phyloP scores from a whole-genome alignment of 2,329 filamentous ascomycete genomes.

The Fusarium palustre region DNA sequence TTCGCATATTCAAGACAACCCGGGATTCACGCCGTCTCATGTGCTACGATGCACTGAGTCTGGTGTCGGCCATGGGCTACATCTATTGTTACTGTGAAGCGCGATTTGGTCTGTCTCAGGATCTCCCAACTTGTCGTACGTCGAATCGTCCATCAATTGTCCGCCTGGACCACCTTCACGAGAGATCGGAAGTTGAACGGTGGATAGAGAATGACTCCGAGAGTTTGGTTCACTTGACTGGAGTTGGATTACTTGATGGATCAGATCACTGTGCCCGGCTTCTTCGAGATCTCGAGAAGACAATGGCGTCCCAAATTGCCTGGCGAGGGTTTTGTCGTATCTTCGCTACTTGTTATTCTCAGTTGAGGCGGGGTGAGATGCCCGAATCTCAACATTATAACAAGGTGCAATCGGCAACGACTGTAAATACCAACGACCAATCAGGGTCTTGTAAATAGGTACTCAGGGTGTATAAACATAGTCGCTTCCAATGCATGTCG shows the following conservation, averaged over 20 bases:
- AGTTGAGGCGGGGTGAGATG: background rate
- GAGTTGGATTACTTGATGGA: background rate
- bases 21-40: background rate
- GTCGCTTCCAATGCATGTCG: no score
- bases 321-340: background rate
- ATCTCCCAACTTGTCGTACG: accelerated
- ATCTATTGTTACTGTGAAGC: background rate
- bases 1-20: background rate
- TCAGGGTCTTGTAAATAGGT: no score
- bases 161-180: background rate
- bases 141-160: background rate
- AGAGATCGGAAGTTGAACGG: accelerated
- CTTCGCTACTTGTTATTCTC: background rate
- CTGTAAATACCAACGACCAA: no score
- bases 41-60: background rate
- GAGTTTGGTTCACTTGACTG: background rate
- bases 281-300: background rate
- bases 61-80: background rate
- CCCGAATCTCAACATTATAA: background rate
- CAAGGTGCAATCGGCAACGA: no score
- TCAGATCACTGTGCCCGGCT: background rate
- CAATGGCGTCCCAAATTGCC: background rate
- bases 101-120: accelerated
- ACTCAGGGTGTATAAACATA: no score
- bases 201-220: accelerated